phyloP scores from a whole-genome alignment of 2,329 filamentous ascomycete species.

The Magnaporthales sp. region DNA sequence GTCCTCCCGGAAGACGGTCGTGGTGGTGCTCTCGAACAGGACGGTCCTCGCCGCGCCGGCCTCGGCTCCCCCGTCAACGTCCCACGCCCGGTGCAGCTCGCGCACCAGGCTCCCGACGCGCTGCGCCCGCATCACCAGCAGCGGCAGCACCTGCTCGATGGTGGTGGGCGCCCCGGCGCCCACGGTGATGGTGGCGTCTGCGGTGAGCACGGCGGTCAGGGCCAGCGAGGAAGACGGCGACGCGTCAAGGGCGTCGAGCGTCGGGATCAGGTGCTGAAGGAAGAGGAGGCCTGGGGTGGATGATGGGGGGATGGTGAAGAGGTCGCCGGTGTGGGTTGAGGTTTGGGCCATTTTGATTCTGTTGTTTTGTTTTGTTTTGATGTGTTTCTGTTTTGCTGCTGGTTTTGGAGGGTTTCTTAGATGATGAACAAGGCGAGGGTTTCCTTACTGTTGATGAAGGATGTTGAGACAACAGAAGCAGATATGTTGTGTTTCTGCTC shows the following conservation, averaged over 20 bases:
- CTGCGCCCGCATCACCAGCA: slow-evolving; percentile 1
- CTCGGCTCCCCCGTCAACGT: too few species aligned
- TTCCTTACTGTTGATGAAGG: background rate
- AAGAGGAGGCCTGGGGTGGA: slow-evolving; percentile 5
- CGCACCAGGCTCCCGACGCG: too few species aligned
- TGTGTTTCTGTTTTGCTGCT: too few species aligned
- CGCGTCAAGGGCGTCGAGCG: slow-evolving; percentile 6
- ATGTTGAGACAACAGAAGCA: too few species aligned
- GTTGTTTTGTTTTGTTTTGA: background rate
- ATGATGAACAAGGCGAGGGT: background rate
- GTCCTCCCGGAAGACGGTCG: slow-evolving; percentile 7
- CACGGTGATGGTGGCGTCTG: slow-evolving; percentile 5
- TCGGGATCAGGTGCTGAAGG: slow-evolving; percentile 4
- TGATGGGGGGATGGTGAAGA: background rate
- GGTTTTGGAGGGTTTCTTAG: too few species aligned
- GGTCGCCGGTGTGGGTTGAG: background rate
- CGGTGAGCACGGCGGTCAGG: background rate
- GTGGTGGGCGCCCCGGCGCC: slow-evolving; percentile 4
- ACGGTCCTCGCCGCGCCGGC: slow-evolving; percentile 1
- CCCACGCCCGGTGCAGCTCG: too few species aligned
- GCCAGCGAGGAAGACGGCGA: slow-evolving; percentile 1
- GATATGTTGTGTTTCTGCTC: too few species aligned
- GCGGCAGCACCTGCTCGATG: slow-evolving; percentile 6
- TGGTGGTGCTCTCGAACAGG: slow-evolving; percentile 8
- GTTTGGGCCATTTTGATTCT: slow-evolving; percentile 1